Evolutionary conservation across 805 yeast genomes (phyloP).

Genomic region (Metschnikowia kofuensis): DNA sequence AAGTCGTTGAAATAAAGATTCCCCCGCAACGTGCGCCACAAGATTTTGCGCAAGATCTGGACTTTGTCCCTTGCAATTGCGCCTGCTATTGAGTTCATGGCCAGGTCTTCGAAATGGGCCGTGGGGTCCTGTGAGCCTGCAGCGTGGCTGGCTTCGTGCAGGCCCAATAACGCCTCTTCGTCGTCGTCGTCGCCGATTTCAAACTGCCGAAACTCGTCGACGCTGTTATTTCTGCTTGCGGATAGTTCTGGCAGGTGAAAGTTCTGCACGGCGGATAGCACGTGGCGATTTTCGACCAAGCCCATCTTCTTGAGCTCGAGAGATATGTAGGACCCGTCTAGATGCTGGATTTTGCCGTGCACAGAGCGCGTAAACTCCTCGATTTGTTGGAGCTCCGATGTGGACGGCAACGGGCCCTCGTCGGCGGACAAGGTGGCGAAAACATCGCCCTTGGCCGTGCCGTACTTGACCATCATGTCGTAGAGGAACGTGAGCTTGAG

Average conservation of each 20-base stretch:
- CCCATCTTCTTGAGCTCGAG: conserved; percentile 25
- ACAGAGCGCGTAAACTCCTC: conserved; percentile 23
- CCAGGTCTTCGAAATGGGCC: conserved; percentile 18
- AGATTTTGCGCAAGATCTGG: conserved; percentile 35
- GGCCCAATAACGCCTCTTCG: conserved; percentile 27
- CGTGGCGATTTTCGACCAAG: conserved; percentile 35
- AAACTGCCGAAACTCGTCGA: conserved; percentile 18
- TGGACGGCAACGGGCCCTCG: conserved; percentile 36
- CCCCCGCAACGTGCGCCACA: conserved; percentile 44
- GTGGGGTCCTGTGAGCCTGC: conserved; percentile 20
- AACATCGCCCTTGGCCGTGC: conserved; percentile 25
- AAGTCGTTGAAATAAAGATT: conserved; percentile 40
- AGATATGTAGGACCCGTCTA: conserved; percentile 31
- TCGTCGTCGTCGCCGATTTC: conserved; percentile 25
- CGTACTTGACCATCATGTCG: conserved; percentile 30
- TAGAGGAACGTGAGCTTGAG: conserved; percentile 27
- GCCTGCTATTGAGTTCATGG: conserved; percentile 35
- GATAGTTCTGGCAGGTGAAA: conserved; percentile 29
- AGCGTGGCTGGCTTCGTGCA: conserved; percentile 21
- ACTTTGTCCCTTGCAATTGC: conserved; percentile 35
- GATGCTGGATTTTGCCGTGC: conserved; percentile 33
- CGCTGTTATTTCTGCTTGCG: conserved; percentile 1
- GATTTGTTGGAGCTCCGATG: conserved; percentile 36
- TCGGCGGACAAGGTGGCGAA: conserved; percentile 44
- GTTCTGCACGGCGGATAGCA: conserved; percentile 28